A percentile compares a stretch with the other conserved stretches of the same genome.
These are phyloP conservation scores for Amaranthus cruentus DNA, from an alignment of 148 eudicot species.

Conservation along the genomic window DNA sequence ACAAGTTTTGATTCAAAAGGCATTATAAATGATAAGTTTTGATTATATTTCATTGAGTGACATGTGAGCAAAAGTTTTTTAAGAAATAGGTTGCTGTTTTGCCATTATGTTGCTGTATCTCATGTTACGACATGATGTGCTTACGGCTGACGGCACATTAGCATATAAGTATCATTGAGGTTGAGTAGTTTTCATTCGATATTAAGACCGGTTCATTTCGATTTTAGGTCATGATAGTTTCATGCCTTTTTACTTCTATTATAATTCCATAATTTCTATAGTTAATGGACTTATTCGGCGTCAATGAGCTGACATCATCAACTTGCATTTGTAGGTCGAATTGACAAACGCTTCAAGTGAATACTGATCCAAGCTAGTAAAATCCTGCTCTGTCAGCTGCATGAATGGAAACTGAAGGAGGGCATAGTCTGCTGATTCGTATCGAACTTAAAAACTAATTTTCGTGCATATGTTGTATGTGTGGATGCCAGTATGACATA, in stretches of 20 bases:
- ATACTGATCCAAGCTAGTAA: constrained; percentile 16
- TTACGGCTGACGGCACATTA: background rate
- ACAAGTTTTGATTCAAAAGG: no score
- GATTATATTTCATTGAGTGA: no score
- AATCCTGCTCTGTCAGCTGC: background rate
- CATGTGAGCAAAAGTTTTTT: no score
- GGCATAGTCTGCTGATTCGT: background rate
- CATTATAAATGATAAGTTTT: no score
- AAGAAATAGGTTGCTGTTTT: no score
- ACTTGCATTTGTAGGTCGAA: constrained; percentile 24
- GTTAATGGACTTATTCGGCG: background rate
- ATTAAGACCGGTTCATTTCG: background rate
- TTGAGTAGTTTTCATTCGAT: no score
- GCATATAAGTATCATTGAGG: background rate
- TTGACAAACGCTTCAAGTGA: constrained; percentile 27
- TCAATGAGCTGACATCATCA: background rate
- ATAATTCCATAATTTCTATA: no score
- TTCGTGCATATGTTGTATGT: background rate
- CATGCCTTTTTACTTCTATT: background rate
- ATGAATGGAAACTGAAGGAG: background rate
- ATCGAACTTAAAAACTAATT: background rate
- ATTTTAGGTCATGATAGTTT: background rate
- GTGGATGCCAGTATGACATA: no score
- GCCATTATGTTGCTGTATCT: no score
- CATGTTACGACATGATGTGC: background rate